Evolutionary conservation across 345 rosid genomes (phyloP).

Genomic region (Eucalyptus curtisii): DNA sequence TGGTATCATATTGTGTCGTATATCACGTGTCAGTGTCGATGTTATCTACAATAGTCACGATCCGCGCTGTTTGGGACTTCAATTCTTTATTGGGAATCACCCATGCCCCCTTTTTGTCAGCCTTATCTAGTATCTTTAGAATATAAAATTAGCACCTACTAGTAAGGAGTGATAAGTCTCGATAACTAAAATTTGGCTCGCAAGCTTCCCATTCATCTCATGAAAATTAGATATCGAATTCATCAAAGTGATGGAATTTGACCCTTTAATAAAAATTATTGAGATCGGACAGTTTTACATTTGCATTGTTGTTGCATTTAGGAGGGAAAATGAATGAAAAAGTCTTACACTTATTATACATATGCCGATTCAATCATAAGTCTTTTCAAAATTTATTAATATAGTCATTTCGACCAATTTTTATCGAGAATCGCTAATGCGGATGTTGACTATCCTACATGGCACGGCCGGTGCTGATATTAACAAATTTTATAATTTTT

Average conservation of each 20-base stretch:
- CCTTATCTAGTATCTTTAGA: background rate
- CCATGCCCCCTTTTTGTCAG: background rate
- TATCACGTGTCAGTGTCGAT: rapidly evolving
- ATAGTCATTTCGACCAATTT: rapidly evolving
- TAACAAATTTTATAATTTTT: too few species aligned
- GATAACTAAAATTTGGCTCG: too few species aligned
- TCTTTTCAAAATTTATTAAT: too few species aligned
- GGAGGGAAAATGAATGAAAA: background rate
- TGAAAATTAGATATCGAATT: too few species aligned
- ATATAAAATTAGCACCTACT: too few species aligned
- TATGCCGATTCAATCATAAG: rapidly evolving
- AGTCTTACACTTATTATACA: too few species aligned
- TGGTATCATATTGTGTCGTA: rapidly evolving
- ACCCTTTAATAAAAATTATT: background rate
- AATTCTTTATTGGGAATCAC: background rate
- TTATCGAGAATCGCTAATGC: rapidly evolving
- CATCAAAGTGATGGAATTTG: too few species aligned
- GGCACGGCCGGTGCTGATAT: rapidly evolving
- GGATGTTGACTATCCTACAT: rapidly evolving
- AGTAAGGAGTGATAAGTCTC: rapidly evolving
- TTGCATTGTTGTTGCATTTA: background rate
- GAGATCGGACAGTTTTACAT: background rate
- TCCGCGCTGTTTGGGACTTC: rapidly evolving
- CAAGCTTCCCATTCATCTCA: background rate
- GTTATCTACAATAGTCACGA: rapidly evolving